A percentile compares a stretch with the other conserved stretches of the same genome.
Evolutionary conservation across 208 protist species (phyloP).

Genomic region (Leishmania gerbilli): DNA sequence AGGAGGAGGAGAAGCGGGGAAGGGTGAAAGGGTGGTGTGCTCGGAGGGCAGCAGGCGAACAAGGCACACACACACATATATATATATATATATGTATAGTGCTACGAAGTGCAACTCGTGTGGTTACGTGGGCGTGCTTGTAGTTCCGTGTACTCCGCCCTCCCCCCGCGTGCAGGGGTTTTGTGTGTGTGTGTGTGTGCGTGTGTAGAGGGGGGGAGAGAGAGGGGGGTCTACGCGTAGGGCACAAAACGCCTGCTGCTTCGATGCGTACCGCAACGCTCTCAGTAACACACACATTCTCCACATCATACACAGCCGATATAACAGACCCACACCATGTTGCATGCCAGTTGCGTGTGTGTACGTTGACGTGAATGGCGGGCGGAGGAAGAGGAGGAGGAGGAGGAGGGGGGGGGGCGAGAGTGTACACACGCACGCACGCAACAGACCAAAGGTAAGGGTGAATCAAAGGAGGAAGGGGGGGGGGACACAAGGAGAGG

Average conservation of each 20-base stretch:
- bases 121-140: neutral
- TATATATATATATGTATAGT: neutral
- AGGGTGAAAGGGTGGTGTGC: neutral
- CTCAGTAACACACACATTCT: neutral
- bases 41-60: neutral
- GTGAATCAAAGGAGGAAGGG: neutral
- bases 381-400: no score
- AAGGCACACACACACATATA: no score
- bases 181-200: neutral
- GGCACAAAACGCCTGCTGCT: neutral
- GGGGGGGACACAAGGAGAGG: neutral
- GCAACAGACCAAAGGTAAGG: neutral
- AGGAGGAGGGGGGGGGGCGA: neutral
- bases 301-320: neutral
- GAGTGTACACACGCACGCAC: neutral
- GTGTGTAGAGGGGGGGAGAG: no score
- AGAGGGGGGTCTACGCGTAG: neutral
- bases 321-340: neutral
- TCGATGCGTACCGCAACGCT: neutral
- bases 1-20: neutral
- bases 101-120: neutral
- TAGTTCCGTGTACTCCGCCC: neutral
- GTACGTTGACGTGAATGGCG: neutral
- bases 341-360: neutral
- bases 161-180: neutral